Base-by-base conservation (phyloP, 75 land plant genomes). In the Pinus albicaulis region DNA sequence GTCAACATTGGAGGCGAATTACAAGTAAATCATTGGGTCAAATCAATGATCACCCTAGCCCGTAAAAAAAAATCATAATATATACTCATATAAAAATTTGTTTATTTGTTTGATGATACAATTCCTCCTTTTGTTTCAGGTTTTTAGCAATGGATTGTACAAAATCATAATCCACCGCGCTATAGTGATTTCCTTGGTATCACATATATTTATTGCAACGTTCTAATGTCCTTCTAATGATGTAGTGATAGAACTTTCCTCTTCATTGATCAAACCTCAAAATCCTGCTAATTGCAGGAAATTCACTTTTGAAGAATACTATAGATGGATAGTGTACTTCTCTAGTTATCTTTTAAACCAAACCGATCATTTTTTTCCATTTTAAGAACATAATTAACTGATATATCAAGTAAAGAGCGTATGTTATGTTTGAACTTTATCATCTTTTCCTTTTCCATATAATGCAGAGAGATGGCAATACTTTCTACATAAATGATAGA, bases 91-190 rank as follows among this genome's bases (percentile, higher is more conserved):
- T 3, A 36, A 36, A 1, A n/a, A 60, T 2, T 23, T 60, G 62
- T n/a, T 20, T 60, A n/a, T 2, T n/a, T 1, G 23, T n/a, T 2
- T 60, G 24, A 60, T n/a, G 24, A 20, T 20, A 60, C 3, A 20
- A 1, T 60, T 60, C 62, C 3, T 36, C 38, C 38, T 3, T 36
- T 3, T 36, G 38, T 8, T 78, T 75, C 75, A 91, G 91, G 89
- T 86, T 24, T 10, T 88, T 20, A 91, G 93, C 78, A 91, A 91
- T 74, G 90, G n/a, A n/a, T n/a, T n/a, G n/a, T n/a, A n/a, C n/a
- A n/a, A n/a, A n/a, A n/a, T n/a, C n/a, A n/a, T n/a, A 13, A 80
- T 81, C 83, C 93, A 91, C 36, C 57, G 93, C n/a, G 89, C 93
- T 3, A 55, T 88, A 1, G 93, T 91, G 28, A 91, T 88, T 77